phyloP scores from a whole-genome alignment of 169 alveolate species.

The Plasmodium vivax region DNA sequence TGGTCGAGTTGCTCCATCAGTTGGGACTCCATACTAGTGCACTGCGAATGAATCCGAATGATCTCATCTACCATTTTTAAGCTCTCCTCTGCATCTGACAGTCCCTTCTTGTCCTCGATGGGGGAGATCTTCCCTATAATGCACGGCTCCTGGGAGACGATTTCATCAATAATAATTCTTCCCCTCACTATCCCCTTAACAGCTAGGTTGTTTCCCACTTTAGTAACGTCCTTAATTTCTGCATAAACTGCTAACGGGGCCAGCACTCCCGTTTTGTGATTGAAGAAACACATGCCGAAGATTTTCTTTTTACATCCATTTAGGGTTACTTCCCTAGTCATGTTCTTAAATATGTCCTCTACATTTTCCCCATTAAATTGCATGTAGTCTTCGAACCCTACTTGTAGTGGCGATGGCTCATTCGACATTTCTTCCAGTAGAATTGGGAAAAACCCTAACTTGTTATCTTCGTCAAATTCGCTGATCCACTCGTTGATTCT shows the following conservation, averaged over 20 bases:
- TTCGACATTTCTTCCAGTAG: conserved; percentile 83
- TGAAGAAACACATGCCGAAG: conserved; percentile 85
- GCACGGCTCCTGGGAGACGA: conserved; percentile 84
- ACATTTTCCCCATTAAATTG: conserved; percentile 84
- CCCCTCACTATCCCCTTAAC: conserved; percentile 85
- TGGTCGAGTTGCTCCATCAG: conserved; percentile 83
- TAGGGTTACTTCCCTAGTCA: conserved; percentile 54
- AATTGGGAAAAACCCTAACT: conserved; percentile 83
- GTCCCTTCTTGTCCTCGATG: conserved; percentile 82
- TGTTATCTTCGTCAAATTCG: conserved; percentile 80
- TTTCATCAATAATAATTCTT: conserved; percentile 78
- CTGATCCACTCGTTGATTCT: conserved; percentile 84
- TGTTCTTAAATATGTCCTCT: conserved; percentile 81
- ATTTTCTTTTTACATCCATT: conserved; percentile 70
- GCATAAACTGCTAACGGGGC: conserved; percentile 88
- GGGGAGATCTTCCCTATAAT: conserved; percentile 82
- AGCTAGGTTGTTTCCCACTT: conserved; percentile 77
- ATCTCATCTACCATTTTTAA: conserved; percentile 84
- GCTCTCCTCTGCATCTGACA: conserved; percentile 78
- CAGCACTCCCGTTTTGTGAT: conserved; percentile 82
- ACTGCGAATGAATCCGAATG: conserved; percentile 77
- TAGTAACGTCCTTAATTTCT: conserved; percentile 77
- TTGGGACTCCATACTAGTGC: conserved; percentile 81
- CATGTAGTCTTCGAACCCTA: conserved; percentile 85
- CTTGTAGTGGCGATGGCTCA: conserved; percentile 84